Evolutionary conservation across 2,329 filamentous ascomycete genomes (phyloP), one percentile per base, ranked within the genome.

Genomic region (Elsinoe ampelina): DNA sequence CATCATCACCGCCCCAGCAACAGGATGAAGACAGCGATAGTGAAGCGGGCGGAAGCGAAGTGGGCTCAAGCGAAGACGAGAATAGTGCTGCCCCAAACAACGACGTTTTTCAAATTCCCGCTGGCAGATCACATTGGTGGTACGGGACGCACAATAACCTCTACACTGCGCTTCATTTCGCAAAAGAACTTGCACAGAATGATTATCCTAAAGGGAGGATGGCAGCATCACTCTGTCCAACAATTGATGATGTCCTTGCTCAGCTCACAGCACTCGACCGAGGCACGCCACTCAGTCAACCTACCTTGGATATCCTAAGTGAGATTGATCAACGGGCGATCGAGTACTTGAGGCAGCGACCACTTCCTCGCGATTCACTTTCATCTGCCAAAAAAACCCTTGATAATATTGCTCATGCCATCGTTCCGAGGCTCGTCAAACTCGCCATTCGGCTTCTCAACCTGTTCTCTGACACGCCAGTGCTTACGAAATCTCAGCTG

Each of bases 1-100:
- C 43, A 64, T 68, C 12, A 58, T 69, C 41, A 19, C 13, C 2
- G 12, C 41, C n/a, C 6, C 5, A 8, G 20, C 41, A 45, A 6
- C 41, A 45, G 15, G 26, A 30, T 8, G 7, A 8, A 5, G 26
- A 30, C 26, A 30, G 26, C 7, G 26, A 30, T 8, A 30, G 26
- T 7, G 26, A 30, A 30, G 26, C 26, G 2, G 26, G 26, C 7
- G 26, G 22, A 5, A 22, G 22, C 22, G 5, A 22, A 2, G 22
- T 5, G 22, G 22, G 22, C 22, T 22, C 8, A 2, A 30, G 7
- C 26, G 26, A 7, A 8, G 7, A 30, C 26, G 26, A 30, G 26
- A 30, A 8, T 8, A 8, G 8, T 30, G 5, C 26, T 30, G 26
- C 2, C 4, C 26, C 4, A 30, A 8, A 5, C 8, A 30, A 30